These are phyloP conservation scores for Aschersonia sp. DNA, from an alignment of 2,329 filamentous ascomycete species.

Conservation along the genomic window DNA sequence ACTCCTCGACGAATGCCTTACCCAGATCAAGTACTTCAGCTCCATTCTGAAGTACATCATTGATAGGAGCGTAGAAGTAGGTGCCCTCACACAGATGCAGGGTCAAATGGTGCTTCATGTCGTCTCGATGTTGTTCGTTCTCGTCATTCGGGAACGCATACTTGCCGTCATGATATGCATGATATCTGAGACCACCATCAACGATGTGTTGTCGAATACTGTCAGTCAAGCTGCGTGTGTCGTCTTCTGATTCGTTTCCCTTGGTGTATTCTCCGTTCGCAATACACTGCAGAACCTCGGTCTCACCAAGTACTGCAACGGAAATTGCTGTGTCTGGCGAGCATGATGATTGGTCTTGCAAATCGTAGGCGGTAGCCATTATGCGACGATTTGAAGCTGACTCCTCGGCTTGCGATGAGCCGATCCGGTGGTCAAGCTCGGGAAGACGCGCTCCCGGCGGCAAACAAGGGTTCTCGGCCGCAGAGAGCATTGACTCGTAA, in stretches of 20 bases:
- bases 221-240: conserved; percentile 25
- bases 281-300: conserved; percentile 15
- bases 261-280: conserved; percentile 16
- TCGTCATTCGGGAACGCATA: conserved; percentile 30
- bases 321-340: conserved; percentile 11
- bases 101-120: conserved; percentile 25
- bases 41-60: conserved; percentile 20
- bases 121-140: conserved; percentile 25
- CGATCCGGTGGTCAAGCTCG: too few relatives aligned
- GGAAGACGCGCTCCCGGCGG: too few relatives aligned
- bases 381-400: not conserved
- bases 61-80: conserved; percentile 29
- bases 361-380: not conserved
- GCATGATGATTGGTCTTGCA: not conserved
- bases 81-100: conserved; percentile 22
- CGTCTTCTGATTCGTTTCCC: conserved; percentile 12
- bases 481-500: too few relatives aligned
- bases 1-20: conserved; percentile 9
- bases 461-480: too few relatives aligned
- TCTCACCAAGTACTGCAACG: conserved; percentile 16
- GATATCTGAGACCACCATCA: conserved; percentile 24
- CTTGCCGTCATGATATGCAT: conserved; percentile 25
- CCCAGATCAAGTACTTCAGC: conserved; percentile 32
- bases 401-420: not conserved
- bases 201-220: conserved; percentile 28